Conservation (phyloP, 257 asterid genomes). For the Thymus quinquecostatus region DNA sequence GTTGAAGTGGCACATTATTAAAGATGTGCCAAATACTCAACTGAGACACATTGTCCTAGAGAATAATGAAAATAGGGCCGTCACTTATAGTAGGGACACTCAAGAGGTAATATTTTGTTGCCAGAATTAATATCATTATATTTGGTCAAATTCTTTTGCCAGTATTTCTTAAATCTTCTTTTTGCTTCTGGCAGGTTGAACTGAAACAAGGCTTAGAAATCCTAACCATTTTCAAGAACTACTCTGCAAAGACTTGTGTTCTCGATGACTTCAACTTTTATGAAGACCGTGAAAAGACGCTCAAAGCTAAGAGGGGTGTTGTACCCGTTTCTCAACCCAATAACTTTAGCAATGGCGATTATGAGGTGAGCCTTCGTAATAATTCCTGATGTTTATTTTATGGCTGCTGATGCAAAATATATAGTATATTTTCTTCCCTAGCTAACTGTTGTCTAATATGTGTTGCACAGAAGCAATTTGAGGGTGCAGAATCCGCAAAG, state of each 20-base stretch:
- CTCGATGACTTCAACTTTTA: slow-evolving; percentile 75
- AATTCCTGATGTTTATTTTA: too few species aligned
- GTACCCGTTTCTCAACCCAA: slow-evolving; percentile 36
- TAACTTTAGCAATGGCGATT: slow-evolving; percentile 29
- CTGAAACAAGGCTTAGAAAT: slow-evolving; percentile 77
- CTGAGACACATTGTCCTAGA: slow-evolving; percentile 71
- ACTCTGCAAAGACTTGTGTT: slow-evolving; percentile 57
- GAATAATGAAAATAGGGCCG: slow-evolving; percentile 71
- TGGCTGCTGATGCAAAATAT: background rate
- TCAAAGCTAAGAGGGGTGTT: slow-evolving; percentile 47
- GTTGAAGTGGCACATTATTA: slow-evolving; percentile 84
- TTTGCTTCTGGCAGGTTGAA: slow-evolving; percentile 51
- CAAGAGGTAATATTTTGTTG: slow-evolving; percentile 63
- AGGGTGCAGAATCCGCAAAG: slow-evolving; percentile 42
- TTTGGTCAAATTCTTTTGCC: background rate
- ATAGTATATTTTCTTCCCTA: too few species aligned
- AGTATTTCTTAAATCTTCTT: too few species aligned
- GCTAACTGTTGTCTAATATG: background rate
- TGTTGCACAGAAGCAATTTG: slow-evolving; percentile 43
- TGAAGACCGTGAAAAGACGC: slow-evolving; percentile 66
- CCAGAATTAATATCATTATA: background rate
- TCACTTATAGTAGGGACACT: slow-evolving; percentile 79
- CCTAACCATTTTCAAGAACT: slow-evolving; percentile 69
- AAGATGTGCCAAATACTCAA: slow-evolving; percentile 66
- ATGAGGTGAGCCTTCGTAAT: slow-evolving; percentile 38